phyloP scores from a whole-genome alignment of 352 stramenopile genomes.

The Pythium folliculosum region DNA sequence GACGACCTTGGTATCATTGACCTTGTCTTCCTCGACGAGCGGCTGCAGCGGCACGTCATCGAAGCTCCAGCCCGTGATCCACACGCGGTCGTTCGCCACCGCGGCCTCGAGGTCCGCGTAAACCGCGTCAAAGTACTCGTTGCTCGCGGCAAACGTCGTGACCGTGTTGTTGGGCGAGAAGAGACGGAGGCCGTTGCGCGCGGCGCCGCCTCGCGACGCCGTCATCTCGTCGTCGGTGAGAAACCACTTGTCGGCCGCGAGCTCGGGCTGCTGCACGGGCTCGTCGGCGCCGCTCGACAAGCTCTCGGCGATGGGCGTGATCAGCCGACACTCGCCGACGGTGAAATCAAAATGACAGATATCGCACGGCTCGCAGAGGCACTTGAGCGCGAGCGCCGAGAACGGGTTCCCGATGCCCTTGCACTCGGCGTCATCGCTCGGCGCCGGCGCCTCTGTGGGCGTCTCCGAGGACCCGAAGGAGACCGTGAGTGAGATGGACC shows the following conservation, averaged over 20 bases:
- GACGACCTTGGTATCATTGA: conserved; percentile 35
- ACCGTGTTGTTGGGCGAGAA: conserved; percentile 55
- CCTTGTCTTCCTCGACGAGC: conserved; percentile 10
- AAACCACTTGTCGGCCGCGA: conserved; percentile 61
- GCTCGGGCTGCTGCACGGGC: conserved; percentile 35
- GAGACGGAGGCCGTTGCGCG: conserved; percentile 42
- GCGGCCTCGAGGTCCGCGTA: conserved; percentile 45
- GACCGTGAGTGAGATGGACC: too few species aligned
- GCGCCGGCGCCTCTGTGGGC: not conserved
- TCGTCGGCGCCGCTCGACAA: conserved; percentile 2
- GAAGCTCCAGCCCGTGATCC: conserved; percentile 61
- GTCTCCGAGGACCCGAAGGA: too few species aligned
- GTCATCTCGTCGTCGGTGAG: conserved; percentile 60
- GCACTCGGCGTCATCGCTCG: not conserved
- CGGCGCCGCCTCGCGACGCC: conserved; percentile 43
- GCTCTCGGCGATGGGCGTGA: conserved; percentile 19
- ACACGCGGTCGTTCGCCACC: conserved; percentile 41
- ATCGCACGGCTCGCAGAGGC: conserved; percentile 42
- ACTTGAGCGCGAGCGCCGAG: conserved; percentile 29
- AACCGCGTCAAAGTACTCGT: conserved; percentile 52
- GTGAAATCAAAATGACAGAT: conserved; percentile 22
- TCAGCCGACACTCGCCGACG: conserved; percentile 28
- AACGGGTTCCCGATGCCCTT: conserved; percentile 19
- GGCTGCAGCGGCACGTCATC: conserved; percentile 64
- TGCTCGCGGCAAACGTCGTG: conserved; percentile 38